A percentile compares a stretch with the other conserved stretches of the same genome.
Conservation (phyloP, 495 filamentous ascomycete genomes). For the Penicillium longicatenatum region DNA sequence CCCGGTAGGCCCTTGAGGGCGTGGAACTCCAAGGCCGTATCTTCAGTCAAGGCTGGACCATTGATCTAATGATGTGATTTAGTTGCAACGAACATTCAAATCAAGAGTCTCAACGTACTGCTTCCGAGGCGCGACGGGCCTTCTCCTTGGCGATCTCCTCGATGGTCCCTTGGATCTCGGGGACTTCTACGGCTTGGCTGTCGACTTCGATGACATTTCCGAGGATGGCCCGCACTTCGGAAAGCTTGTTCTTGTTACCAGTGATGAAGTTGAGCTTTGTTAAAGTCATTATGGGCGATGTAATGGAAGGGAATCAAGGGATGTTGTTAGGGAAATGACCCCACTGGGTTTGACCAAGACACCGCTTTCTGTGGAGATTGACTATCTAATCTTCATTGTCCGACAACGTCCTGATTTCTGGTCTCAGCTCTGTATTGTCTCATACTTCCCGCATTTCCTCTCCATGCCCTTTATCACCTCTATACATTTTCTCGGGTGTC, state of each 20-base stretch:
- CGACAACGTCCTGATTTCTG: too few species aligned
- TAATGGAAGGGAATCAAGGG: too few species aligned
- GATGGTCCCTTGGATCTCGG: conserved; percentile 89
- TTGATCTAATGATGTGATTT: conserved; percentile 54
- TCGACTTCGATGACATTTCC: conserved; percentile 69
- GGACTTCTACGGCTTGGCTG: conserved; percentile 73
- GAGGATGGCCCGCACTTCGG: conserved; percentile 84
- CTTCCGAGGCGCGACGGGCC: conserved; percentile 66
- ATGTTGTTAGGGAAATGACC: neutral
- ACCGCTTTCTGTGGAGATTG: neutral
- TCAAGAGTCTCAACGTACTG: conserved; percentile 25
- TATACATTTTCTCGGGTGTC: too few species aligned
- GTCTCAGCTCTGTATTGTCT: too few species aligned
- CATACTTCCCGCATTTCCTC: too few species aligned
- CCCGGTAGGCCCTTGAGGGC: conserved; percentile 89
- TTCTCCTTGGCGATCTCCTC: conserved; percentile 91
- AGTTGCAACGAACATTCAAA: neutral
- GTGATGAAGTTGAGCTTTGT: conserved; percentile 88
- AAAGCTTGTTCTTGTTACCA: conserved; percentile 89
- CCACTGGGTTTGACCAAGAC: neutral
- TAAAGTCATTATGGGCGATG: conserved; percentile 25
- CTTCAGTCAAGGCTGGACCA: conserved; percentile 92
- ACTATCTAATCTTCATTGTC: too few species aligned
- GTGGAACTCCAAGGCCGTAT: conserved; percentile 92
- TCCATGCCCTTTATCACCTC: too few species aligned